Evolutionary conservation across 768 basidiomycete species (phyloP), one percentile per base, ranked within the genome.

Genomic region (Panaeolus cyanescens): DNA sequence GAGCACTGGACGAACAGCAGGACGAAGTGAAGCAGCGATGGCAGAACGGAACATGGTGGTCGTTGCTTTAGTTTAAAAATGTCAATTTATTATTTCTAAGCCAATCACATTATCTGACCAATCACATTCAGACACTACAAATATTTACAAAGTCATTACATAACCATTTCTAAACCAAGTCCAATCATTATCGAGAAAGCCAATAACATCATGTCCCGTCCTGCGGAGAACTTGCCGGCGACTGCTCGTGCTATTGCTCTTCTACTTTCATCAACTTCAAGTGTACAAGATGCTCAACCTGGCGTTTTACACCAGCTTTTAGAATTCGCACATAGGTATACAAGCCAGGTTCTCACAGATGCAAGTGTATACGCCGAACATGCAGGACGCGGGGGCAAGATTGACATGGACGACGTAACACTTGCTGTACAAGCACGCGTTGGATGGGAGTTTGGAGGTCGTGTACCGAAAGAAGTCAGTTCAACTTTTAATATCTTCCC

Each of bases 371-470:
- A 95, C 70, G 89, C 92, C 15, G 93, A 95, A 66, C 93, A 95
- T 70, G 93, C 90, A 19, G 90, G 91, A 13, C 82, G 88, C 42
- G 72, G 85, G 2, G 90, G 89, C 61, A 93, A 90, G 76, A 80
- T 95, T 58, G 92, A 93, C 64, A 85, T 89, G 80, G 92, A 95
- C 64, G 93, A 95, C 73, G 78, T 92, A 53, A 83, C 85, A 3
- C 80, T 95, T 37, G 91, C 92, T 2, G 88, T 93, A 4, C 93
- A 95, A 72, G 92, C 92, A 5, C 87, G 93, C 59, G 93, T 95
- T 4, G 93, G 93, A 40, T 95, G 93, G 93, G 93, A 95, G 73
- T 91, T 93, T 71, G 93, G 92, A 22, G 93, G 93, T 5, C 83
- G 92, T 36, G 86, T 95, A 30, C 93, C 93, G 3, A 94, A 94